Conservation (phyloP, 2,329 filamentous ascomycete species). For the Alternaria panax region DNA sequence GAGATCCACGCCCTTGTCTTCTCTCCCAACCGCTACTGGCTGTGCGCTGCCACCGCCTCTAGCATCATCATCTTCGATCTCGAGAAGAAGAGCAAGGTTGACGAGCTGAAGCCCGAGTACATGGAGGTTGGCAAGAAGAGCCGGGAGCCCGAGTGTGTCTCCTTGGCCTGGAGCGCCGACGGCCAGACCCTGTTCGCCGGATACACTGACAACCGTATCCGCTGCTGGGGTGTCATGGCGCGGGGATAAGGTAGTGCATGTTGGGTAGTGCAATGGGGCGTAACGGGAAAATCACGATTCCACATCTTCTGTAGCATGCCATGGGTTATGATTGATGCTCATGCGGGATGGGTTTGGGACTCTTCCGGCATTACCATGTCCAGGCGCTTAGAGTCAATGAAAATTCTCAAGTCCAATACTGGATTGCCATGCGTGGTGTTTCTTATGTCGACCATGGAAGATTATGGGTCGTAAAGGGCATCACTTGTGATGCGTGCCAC, state of each 20-base stretch:
- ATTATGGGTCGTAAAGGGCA: background rate
- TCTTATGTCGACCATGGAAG: background rate
- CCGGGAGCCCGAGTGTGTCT: constrained; percentile 97
- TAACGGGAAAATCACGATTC: constrained; percentile 50
- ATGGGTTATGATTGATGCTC: constrained; percentile 48
- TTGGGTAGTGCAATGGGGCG: constrained; percentile 35
- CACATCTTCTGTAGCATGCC: constrained; percentile 50
- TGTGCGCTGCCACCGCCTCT: constrained; percentile 95
- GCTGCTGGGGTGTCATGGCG: constrained; percentile 54
- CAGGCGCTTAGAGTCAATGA: constrained; percentile 54
- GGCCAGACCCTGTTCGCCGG: constrained; percentile 99
- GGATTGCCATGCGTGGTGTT: constrained; percentile 13
- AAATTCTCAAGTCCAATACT: constrained; percentile 51
- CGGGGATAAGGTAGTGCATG: constrained; percentile 47
- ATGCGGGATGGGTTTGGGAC: constrained; percentile 46
- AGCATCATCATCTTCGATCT: constrained; percentile 99
- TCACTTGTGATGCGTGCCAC: constrained; percentile 48
- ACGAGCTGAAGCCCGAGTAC: constrained; percentile 99
- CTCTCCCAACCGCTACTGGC: constrained; percentile 99
- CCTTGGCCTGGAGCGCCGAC: constrained; percentile 96
- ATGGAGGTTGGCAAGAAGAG: constrained; percentile 97
- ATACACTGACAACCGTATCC: constrained; percentile 94
- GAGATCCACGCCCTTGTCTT: constrained; percentile 99
- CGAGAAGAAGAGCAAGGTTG: constrained; percentile 99
- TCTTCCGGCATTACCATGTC: constrained; percentile 52